phyloP scores from a whole-genome alignment of 2,329 filamentous ascomycete species.

The Monilinia vaccinii-corymbosi region DNA sequence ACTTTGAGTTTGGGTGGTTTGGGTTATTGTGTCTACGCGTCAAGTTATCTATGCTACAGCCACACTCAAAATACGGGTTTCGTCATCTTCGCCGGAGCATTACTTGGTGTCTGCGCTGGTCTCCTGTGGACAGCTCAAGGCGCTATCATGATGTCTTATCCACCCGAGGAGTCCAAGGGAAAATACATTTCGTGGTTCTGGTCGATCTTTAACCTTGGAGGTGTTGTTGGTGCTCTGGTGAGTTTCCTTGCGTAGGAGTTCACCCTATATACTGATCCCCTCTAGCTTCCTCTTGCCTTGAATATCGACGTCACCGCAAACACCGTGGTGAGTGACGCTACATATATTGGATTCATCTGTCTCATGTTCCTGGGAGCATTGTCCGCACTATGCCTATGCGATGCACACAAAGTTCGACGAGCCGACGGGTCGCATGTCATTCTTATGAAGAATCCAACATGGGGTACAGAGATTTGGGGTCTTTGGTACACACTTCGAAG shows the following conservation, averaged over 20 bases:
- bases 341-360: constrained; percentile 73
- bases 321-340: constrained; percentile 56
- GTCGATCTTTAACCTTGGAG: constrained; percentile 88
- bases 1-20: constrained; percentile 63
- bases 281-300: constrained; percentile 57
- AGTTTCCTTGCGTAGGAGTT: constrained; percentile 12
- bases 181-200: constrained; percentile 85
- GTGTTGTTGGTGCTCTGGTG: constrained; percentile 66
- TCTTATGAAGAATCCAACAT: constrained; percentile 79
- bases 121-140: constrained; percentile 75
- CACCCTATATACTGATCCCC: background rate
- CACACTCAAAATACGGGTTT: constrained; percentile 40
- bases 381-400: constrained; percentile 59
- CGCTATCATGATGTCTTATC: constrained; percentile 82
- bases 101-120: constrained; percentile 68
- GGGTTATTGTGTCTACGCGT: constrained; percentile 64
- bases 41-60: constrained; percentile 41
- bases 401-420: constrained; percentile 56
- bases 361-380: constrained; percentile 63
- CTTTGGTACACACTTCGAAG: constrained; percentile 60
- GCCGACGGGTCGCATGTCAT: constrained; percentile 71
- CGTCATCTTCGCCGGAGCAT: constrained; percentile 65
- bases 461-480: constrained; percentile 66
- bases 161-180: constrained; percentile 69
- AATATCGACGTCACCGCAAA: constrained; percentile 48